These are phyloP conservation scores for Huiozyma naganishii DNA, from an alignment of 805 yeast species.

Conservation along the genomic window DNA sequence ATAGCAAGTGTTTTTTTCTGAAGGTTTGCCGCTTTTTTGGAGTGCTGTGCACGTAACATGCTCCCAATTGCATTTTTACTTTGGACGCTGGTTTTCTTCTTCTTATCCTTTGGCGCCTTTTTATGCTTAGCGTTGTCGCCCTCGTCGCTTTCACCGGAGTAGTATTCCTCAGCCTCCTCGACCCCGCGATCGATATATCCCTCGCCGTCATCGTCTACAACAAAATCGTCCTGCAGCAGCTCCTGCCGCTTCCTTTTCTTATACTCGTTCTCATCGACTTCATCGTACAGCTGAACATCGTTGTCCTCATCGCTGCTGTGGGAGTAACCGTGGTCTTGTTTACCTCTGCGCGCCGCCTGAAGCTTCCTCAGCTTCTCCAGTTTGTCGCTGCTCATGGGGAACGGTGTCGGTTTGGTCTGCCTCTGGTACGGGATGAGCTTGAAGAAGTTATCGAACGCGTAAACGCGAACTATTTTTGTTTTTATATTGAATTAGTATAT, in stretches of 20 bases:
- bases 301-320: conserved; percentile 45
- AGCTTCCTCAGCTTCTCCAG: conserved; percentile 48
- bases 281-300: conserved; percentile 61
- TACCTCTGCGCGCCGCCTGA: conserved; percentile 44
- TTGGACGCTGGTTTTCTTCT: conserved; percentile 9
- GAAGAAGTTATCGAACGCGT: too few relatives aligned
- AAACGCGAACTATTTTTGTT: too few relatives aligned
- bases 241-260: conserved; percentile 69
- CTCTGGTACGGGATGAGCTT: not conserved
- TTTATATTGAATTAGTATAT: too few relatives aligned
- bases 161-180: conserved; percentile 66
- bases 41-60: conserved; percentile 41
- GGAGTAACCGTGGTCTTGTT: conserved; percentile 23
- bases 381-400: conserved; percentile 33
- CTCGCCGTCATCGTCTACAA: conserved; percentile 86
- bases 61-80: conserved; percentile 24
- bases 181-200: conserved; percentile 92
- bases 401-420: not conserved
- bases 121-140: conserved; percentile 8
- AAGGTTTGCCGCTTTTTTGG: conserved; percentile 32
- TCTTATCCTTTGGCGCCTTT: conserved; percentile 16
- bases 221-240: conserved; percentile 80
- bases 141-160: conserved; percentile 45
- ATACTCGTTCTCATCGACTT: conserved; percentile 72
- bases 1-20: conserved; percentile 34